Evolutionary conservation across 179 eudicot genomes (phyloP), one percentile per base, ranked within the genome.

Genomic region (Silene coronaria): DNA sequence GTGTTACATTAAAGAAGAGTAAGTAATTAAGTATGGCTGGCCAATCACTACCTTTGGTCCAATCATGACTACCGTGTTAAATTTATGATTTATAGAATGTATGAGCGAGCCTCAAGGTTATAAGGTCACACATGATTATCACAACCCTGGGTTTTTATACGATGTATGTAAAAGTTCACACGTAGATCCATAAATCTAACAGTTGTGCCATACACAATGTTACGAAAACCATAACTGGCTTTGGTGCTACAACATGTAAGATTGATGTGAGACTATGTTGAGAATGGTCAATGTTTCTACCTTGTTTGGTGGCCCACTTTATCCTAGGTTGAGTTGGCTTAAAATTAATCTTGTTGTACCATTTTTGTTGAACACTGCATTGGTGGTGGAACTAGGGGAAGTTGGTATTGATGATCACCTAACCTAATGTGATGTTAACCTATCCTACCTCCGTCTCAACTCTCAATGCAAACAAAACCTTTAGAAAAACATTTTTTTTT

Each of bases 391-490:
- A 66, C 23, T 66, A 17, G 14, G 24, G 19, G 36, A 63, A 28
- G 36, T 1, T 12, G 46, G 5, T 30, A 66, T 32, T 30, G 70
- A 30, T 30, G 48, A 30, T n/a, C 24, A 66, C 46, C 23, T 36
- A 67, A n/a, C 28, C 16, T 38, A n/a, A 67, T 3, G 30, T 67
- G 26, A 36, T 23, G 9, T 34, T 13, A 8, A 7, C 5, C 45
- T 21, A 32, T 8, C 22, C 45, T 65, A 16, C 68, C 14, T n/a
- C 3, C 71, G 12, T 32, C 55, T 36, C 16, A 19, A 19, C 42
- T 32, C 55, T 36, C 16, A 19, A 19, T 67, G 28, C 55, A 38
- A 67, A 21, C 55, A 67, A 21, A 67, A 48, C 71, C 71, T 67
- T 67, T 67, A 2, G 61, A 5, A 21, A 48, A 48, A 2, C 62